Base-by-base conservation (phyloP, 441 rosid genomes). In the Bocquillonia castaneifolia region DNA sequence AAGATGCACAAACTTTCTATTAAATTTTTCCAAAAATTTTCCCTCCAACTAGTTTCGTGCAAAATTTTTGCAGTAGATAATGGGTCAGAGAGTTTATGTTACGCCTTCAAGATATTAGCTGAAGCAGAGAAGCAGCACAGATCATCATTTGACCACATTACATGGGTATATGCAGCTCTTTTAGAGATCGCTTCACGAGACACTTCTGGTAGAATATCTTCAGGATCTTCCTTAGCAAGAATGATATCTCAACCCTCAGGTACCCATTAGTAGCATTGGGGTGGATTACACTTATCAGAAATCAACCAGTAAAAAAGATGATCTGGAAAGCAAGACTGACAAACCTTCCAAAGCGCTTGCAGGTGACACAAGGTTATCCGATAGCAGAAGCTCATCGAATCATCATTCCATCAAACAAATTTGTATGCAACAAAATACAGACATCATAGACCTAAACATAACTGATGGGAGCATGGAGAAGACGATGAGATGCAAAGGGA, bases 81-180 rank as follows among this genome's bases (percentile, higher is more conserved):
- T 23, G 32, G 28, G 23, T 59, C 63, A 13, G 50, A 40, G 3
- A 60, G 32, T 34, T 60, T 60, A 60, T 60, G 64, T 51, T 2
- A 60, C 40, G 64, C 64, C 51, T 40, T 60, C 23, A 60, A 60
- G 47, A 25, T 60, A 60, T 40, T 60, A 42, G 20, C 25, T 23
- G 51, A 60, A 39, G 51, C 64, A 5, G 51, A 60, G 34, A 60
- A 60, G 50, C 50, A 60, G 45, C 34, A 29, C 26, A 60, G 64
- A 60, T 60, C 64, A 25, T 60, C 64, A 14, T 60, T 40, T 23
- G 64, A 25, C 64, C 50, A 60, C 51, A 22, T 60, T 60, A 60
- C 51, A 13, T 60, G 64, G 64, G n/a, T 60, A 40, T 60, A 60
- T 40, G 51, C 20, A 1, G 64, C 64, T 60, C 64, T 60, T 60